Percentiles rank a stretch among this genome's conserved stretches.
These are phyloP conservation scores for Penicillium paxilli DNA, from an alignment of 495 filamentous ascomycete genomes.

Conservation along the genomic window DNA sequence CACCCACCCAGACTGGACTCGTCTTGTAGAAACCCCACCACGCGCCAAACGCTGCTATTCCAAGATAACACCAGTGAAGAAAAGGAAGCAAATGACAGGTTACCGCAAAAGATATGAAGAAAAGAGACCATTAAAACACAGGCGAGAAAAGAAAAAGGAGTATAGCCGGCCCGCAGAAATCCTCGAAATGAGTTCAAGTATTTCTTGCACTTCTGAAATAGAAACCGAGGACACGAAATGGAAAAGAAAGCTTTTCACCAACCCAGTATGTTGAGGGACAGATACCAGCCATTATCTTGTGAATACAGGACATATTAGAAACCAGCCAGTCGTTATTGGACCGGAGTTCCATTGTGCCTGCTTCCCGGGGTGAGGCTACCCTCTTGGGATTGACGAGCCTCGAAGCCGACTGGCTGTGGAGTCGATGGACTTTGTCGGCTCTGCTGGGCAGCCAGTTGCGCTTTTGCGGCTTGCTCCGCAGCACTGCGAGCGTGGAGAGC, in stretches of 20 bases:
- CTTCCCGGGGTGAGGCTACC: slow-evolving; percentile 39
- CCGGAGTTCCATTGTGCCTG: slow-evolving; percentile 47
- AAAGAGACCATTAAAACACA: slow-evolving; percentile 25
- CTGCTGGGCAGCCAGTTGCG: slow-evolving; percentile 40
- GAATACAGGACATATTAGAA: neutral
- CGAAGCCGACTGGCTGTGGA: slow-evolving; percentile 35
- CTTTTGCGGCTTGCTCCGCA: slow-evolving; percentile 48
- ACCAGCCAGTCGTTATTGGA: slow-evolving; percentile 24
- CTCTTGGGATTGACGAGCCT: slow-evolving; percentile 33
- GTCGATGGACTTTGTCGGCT: slow-evolving; percentile 38
- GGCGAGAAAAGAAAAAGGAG: slow-evolving; percentile 7
- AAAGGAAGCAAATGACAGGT: slow-evolving; percentile 10
- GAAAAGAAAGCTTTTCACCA: slow-evolving; percentile 1
- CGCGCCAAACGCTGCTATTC: slow-evolving; percentile 26
- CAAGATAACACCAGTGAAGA: slow-evolving; percentile 12
- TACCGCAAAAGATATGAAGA: slow-evolving; percentile 7
- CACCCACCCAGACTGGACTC: slow-evolving; percentile 14
- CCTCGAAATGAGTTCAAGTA: neutral
- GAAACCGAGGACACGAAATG: neutral
- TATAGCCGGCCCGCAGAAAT: neutral
- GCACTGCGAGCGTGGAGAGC: slow-evolving; percentile 44
- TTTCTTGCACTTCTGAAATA: neutral
- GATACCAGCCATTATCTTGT: neutral
- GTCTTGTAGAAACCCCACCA: slow-evolving; percentile 18
- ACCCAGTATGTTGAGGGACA: neutral